A percentile compares a stretch with the other conserved stretches of the same genome.
phyloP scores from a whole-genome alignment of 345 rosid species.

The Eucalyptus sp. region DNA sequence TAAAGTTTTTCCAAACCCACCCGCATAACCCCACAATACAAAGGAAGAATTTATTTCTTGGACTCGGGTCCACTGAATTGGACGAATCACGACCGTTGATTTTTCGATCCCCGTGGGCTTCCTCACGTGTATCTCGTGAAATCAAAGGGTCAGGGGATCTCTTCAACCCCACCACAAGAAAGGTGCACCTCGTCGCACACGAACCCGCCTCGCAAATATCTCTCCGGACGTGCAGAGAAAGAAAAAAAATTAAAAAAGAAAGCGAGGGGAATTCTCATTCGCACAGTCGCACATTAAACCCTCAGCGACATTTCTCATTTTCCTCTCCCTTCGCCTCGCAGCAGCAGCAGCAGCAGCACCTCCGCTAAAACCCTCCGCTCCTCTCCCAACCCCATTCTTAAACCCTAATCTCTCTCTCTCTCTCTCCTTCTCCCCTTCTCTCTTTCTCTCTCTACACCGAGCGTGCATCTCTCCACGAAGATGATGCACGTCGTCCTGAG shows the following conservation, averaged over 20 bases:
- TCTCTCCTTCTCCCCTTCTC: background rate
- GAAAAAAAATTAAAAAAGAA: background rate
- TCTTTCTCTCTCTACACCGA: background rate
- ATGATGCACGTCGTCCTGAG: slow-evolving; percentile 39
- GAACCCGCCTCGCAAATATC: background rate
- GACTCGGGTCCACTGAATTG: background rate
- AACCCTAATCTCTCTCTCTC: slow-evolving; percentile 19
- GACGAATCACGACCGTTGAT: background rate
- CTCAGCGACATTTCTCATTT: background rate
- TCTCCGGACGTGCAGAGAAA: background rate
- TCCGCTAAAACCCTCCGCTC: background rate
- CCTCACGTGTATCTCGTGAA: background rate
- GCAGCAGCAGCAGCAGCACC: background rate
- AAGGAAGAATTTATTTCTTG: background rate
- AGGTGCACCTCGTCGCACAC: background rate
- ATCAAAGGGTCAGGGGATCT: background rate
- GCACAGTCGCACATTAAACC: background rate
- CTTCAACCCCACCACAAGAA: background rate
- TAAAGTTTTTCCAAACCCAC: no score
- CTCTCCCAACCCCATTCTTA: background rate
- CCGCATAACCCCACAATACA: background rate
- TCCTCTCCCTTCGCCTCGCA: background rate
- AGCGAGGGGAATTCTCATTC: background rate
- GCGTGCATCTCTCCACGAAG: background rate
- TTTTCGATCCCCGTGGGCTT: background rate